Base-by-base conservation (phyloP, 1,139 yeast species). In the Nakaseomyces nivariensis region DNA sequence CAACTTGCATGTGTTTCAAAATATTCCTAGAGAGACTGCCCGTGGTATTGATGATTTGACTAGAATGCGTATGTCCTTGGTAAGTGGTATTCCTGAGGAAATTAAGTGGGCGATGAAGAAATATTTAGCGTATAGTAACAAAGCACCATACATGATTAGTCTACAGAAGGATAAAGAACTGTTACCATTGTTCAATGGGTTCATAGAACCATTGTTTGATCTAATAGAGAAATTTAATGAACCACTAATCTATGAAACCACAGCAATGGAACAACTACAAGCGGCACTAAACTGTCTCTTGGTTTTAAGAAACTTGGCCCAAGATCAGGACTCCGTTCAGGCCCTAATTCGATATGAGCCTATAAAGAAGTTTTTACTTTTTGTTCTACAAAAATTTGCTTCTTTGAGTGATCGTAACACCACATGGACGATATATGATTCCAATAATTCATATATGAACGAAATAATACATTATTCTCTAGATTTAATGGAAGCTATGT, bases 271-370 rank as follows among this genome's bases (percentile, higher is more conserved):
- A 32, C 38, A 17, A 17, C 49, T 64, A 45, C 67, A 66, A 52
- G 59, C 58, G 32, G 66, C 68, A 17, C 53, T 66, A 41, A 65
- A 58, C 27, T 52, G 61, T 46, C 48, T 66, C 24, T 51, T 92
- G 51, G 76, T 87, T 25, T 71, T 92, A 51, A 75, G 97, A 60
- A 92, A 92, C 65, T 71, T 87, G 50, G 77, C 85, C 1, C 94
- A 92, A 63, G 96, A 88, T 62, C 77, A 86, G 13, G 82, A 77
- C 43, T 86, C 88, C 59, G 95, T 95, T 42, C 90, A 85, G 63
- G 76, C 82, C 67, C 69, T 92, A 54, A 85, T 94, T 0, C 76
- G 79, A 56, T 71, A 76, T 49, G 70, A 67, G 46, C 64, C 66
- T 33, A 73, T 82, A 46, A 79, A 77, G 59, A 73, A 73, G 50